Conservation (phyloP, 805 yeast genomes). For the Blastobotrys chiropterorum region DNA sequence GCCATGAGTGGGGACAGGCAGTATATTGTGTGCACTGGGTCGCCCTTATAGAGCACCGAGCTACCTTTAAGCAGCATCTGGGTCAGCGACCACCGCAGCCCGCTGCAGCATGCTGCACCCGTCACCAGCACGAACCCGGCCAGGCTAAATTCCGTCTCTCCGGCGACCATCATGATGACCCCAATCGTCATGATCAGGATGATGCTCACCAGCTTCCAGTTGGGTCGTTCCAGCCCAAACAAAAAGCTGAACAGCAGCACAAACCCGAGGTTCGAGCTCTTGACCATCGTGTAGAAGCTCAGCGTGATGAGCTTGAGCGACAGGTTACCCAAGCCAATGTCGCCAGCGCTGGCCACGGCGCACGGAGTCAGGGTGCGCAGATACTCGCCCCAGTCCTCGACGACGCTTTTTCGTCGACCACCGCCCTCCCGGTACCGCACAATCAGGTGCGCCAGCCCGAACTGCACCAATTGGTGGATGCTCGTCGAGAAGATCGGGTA, state of each 20-base stretch:
- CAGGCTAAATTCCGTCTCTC: slow-evolving; percentile 31
- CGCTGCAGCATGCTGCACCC: slow-evolving; percentile 73
- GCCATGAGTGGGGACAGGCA: slow-evolving; percentile 85
- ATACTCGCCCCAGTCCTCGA: slow-evolving; percentile 21
- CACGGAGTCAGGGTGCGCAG: slow-evolving; percentile 66
- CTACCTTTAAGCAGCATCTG: slow-evolving; percentile 59
- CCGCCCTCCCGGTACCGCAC: slow-evolving; percentile 14
- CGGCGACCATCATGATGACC: slow-evolving; percentile 77
- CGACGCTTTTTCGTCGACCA: neutral
- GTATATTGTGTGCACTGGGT: slow-evolving; percentile 79
- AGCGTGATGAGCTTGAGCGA: slow-evolving; percentile 74
- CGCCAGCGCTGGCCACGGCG: slow-evolving; percentile 83
- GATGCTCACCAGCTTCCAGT: slow-evolving; percentile 59
- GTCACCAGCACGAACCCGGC: slow-evolving; percentile 73
- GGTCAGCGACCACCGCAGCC: slow-evolving; percentile 92
- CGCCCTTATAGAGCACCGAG: slow-evolving; percentile 18
- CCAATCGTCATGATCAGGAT: slow-evolving; percentile 77
- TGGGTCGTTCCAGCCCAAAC: slow-evolving; percentile 69
- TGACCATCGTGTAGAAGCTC: slow-evolving; percentile 86
- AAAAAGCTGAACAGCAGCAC: slow-evolving; percentile 83
- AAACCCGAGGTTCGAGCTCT: slow-evolving; percentile 81
- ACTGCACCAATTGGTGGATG: slow-evolving; percentile 71
- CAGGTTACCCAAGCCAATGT: slow-evolving; percentile 86
- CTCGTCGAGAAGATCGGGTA: slow-evolving; percentile 84
- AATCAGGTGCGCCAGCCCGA: slow-evolving; percentile 40